A percentile compares a stretch with the other conserved stretches of the same genome.
These are phyloP conservation scores for Claviceps maximensis DNA, from an alignment of 2,329 filamentous ascomycete species.

Conservation along the genomic window DNA sequence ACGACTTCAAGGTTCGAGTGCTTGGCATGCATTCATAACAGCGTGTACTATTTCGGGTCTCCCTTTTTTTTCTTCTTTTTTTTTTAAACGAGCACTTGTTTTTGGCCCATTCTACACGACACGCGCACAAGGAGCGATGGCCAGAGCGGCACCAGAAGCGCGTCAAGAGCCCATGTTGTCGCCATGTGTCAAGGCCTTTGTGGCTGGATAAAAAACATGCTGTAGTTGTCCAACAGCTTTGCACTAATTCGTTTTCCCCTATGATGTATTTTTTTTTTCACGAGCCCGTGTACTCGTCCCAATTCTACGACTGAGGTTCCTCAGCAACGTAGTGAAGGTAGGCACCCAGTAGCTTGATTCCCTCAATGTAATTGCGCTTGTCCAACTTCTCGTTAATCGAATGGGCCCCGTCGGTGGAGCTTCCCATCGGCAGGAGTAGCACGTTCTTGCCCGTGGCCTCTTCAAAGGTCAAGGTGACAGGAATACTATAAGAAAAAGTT, in stretches of 20 bases:
- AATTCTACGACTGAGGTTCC: slow-evolving; percentile 46
- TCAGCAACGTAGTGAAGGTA: slow-evolving; percentile 94
- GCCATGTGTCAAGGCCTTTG: too few species aligned
- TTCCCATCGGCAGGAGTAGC: slow-evolving; percentile 88
- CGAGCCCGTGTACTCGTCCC: background rate
- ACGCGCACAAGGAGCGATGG: too few species aligned
- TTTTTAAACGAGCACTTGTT: too few species aligned
- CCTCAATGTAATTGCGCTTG: slow-evolving; percentile 94
- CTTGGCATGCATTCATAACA: too few species aligned
- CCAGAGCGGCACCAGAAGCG: too few species aligned
- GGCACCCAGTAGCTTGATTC: slow-evolving; percentile 85
- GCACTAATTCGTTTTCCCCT: background rate
- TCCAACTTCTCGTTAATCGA: slow-evolving; percentile 98
- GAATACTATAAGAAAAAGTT: slow-evolving; percentile 49
- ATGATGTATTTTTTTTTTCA: background rate
- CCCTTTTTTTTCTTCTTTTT: too few species aligned
- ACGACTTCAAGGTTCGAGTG: too few species aligned
- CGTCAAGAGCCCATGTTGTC: too few species aligned
- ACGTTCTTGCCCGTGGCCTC: slow-evolving; percentile 98
- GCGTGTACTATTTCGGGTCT: too few species aligned
- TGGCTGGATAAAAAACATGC: too few species aligned
- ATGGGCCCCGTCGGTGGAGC: slow-evolving; percentile 90
- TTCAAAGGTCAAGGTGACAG: slow-evolving; percentile 93
- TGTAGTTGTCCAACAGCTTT: too few species aligned
- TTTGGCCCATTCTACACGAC: too few species aligned